phyloP scores from a whole-genome alignment of 768 basidiomycete species.

The Lepiota brunneoincarnata region DNA sequence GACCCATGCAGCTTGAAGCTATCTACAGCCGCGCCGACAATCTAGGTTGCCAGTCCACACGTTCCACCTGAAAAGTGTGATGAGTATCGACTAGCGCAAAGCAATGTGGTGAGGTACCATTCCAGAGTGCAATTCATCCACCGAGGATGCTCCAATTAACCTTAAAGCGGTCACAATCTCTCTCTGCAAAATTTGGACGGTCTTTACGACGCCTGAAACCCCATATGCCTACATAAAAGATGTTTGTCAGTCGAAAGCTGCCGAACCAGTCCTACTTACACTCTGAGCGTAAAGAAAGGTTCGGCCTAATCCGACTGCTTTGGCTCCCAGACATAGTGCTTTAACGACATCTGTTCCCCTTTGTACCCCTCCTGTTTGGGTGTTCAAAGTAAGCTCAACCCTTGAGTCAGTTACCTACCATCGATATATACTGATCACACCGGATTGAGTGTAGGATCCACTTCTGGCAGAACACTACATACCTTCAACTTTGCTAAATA shows the following conservation, averaged over 20 bases:
- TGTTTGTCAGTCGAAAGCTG: not conserved
- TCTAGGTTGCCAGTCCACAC: conserved; percentile 57
- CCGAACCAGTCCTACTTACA: conserved; percentile 36
- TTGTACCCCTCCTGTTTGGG: conserved; percentile 13
- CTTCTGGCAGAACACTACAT: conserved; percentile 1
- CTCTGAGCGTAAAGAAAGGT: conserved; percentile 86
- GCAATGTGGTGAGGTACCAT: conserved; percentile 48
- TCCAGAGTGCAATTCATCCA: conserved; percentile 69
- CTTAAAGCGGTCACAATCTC: conserved; percentile 81
- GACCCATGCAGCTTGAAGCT: not conserved
- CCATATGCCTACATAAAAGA: conserved; percentile 67
- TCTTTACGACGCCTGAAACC: conserved; percentile 63
- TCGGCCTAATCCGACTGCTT: conserved; percentile 81
- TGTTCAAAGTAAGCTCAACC: not conserved
- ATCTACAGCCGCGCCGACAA: conserved; percentile 30
- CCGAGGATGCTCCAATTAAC: conserved; percentile 63
- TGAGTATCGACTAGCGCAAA: not conserved
- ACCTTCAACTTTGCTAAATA: conserved; percentile 74
- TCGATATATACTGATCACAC: conserved; percentile 73
- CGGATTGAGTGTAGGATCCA: conserved; percentile 11
- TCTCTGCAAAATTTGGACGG: conserved; percentile 64
- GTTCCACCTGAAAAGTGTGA: conserved; percentile 44
- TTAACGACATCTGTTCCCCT: conserved; percentile 69
- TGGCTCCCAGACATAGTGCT: conserved; percentile 86
- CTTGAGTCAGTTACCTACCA: conserved; percentile 34